Evolutionary conservation across 2,329 filamentous ascomycete genomes (phyloP), one percentile per base, ranked within the genome.

Genomic region (Raffaelea albimanens): DNA sequence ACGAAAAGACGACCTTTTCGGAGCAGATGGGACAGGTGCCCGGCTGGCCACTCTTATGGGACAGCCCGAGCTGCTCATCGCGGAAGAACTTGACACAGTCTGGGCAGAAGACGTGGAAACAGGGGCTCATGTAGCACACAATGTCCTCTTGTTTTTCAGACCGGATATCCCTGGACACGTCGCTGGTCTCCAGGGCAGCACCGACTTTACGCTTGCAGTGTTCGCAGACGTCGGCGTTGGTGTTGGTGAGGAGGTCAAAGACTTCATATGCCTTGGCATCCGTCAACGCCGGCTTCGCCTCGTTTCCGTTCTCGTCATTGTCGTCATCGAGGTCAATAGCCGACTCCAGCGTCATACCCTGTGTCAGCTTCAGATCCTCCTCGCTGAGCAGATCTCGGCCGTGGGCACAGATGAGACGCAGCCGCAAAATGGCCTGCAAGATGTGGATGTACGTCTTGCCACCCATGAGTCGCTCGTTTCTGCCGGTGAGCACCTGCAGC

Each of bases 401-500:
- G 61, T 96, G 91, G 1, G 90, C 93, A 60, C 90, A 96, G 45
- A 97, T 85, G 38, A 95, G 75, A 10, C 93, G 86, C 18, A 98
- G 77, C 25, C 91, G 84, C 55, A 94, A 76, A 59, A 98, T 95
- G 4, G 88, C 87, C 54, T 93, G 90, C 51, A 98, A 68, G 42
- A 98, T 93, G 57, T 95, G 87, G 42, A 93, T 90, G 59, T 95
- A 96, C n/a, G 86, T 85, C 55, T 84, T 87, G 39, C 90, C 91
- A 38, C 85, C 85, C 44, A 93, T 72, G 52, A 79, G 78, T 53
- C 80, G 83, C 45, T 78, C 78, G 55, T 76, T 68, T 57, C 81
- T 68, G 60, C 80, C 66, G 9, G 80, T 79, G 54, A 96, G 80
- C 2, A 88, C 82, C 51, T 82, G 78, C 56, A 97, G 82, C 58